Evolutionary conservation across 129 eudicot genomes (phyloP).

Genomic region (Tagetes patula): DNA sequence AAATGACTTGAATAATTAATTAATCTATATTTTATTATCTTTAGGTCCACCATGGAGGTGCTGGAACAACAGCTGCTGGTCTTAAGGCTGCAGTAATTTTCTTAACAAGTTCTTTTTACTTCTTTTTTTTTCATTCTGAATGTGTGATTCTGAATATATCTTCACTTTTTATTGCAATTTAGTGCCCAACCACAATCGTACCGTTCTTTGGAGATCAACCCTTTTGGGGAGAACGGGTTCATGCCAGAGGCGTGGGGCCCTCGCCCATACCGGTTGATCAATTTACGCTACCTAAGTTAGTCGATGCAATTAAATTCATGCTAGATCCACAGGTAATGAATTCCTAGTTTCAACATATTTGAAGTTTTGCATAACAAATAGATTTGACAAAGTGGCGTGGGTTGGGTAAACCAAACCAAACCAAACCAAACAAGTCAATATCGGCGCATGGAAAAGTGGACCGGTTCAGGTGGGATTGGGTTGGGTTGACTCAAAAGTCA

Average conservation of each 20-base stretch:
- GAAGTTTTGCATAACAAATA: slow-evolving; percentile 13
- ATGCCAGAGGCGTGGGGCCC: slow-evolving; percentile 93
- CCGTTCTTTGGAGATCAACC: slow-evolving; percentile 99
- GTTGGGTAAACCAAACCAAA: not conserved
- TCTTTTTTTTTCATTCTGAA: not conserved
- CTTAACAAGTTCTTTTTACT: not conserved
- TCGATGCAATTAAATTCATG: slow-evolving; percentile 83
- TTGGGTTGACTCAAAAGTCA: not conserved
- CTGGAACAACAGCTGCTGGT: slow-evolving; percentile 99
- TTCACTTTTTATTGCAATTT: slow-evolving; percentile 24
- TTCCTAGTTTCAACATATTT: not conserved
- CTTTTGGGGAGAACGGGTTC: slow-evolving; percentile 97
- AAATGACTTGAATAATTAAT: not conserved
- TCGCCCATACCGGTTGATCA: slow-evolving; percentile 83
- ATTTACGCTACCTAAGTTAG: slow-evolving; percentile 75
- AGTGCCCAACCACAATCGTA: slow-evolving; percentile 95
- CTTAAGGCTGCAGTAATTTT: slow-evolving; percentile 85
- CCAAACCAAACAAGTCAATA: not conserved
- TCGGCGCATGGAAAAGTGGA: not conserved
- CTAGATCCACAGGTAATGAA: slow-evolving; percentile 69
- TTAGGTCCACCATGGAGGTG: slow-evolving; percentile 99
- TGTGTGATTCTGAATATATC: not conserved
- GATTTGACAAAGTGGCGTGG: not conserved
- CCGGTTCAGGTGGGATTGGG: not conserved
- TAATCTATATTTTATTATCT: slow-evolving; percentile 2